phyloP scores from a whole-genome alignment of 202 grass and related monocot species.

The Sporobolus alterniflorus region DNA sequence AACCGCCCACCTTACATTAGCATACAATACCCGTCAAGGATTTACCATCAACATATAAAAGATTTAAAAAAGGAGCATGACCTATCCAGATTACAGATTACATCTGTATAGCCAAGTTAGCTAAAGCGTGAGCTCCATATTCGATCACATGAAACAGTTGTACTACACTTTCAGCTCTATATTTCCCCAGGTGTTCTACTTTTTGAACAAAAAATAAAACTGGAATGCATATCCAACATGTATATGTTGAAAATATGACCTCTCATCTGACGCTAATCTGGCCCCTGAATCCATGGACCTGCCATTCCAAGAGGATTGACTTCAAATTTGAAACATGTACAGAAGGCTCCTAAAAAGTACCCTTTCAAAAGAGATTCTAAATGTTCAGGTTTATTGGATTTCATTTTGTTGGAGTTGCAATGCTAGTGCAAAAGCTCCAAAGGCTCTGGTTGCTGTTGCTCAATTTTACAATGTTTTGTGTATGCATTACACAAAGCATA shows the following conservation, averaged over 20 bases:
- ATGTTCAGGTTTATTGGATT: background rate
- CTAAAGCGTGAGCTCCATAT: too few species aligned
- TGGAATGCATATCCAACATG: background rate
- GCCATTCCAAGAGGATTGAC: too few species aligned
- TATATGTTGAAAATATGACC: background rate
- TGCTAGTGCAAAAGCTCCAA: background rate
- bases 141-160: background rate
- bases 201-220: background rate
- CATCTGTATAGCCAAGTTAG: too few species aligned
- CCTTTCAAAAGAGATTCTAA: background rate
- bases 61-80: too few species aligned
- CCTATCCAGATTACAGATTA: too few species aligned
- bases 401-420: background rate
- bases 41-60: too few species aligned
- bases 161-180: background rate
- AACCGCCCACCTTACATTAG: too few species aligned
- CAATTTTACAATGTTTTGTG: constrained; percentile 30
- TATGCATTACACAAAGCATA: constrained; percentile 22
- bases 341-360: background rate
- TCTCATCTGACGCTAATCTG: background rate
- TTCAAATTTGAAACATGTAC: background rate
- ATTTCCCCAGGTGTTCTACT: background rate
- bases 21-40: too few species aligned
- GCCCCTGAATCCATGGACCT: too few species aligned
- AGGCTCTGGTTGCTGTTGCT: background rate